Evolutionary conservation across 2,329 filamentous ascomycete genomes (phyloP).

Genomic region (Sporothrix dimorphospora): DNA sequence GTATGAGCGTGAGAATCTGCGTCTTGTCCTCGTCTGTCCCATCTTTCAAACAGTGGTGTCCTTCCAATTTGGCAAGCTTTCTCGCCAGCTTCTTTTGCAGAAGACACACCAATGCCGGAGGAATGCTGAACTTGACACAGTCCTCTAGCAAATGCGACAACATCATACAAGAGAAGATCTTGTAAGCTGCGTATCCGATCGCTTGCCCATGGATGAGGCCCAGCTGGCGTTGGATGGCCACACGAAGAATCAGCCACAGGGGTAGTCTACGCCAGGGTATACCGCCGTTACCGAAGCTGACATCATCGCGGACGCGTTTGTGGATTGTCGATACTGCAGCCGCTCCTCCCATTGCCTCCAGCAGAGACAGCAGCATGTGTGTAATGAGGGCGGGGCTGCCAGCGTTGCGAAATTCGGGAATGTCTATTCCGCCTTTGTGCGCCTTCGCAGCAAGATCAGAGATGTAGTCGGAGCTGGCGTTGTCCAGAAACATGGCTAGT

Average conservation of each 20-base stretch:
- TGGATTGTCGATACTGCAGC: conserved; percentile 45
- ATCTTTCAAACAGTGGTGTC: not conserved
- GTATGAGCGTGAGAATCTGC: conserved; percentile 14
- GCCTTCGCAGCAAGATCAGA: conserved; percentile 50
- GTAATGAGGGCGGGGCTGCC: conserved; percentile 60
- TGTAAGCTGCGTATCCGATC: conserved; percentile 56
- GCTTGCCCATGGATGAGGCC: conserved; percentile 45
- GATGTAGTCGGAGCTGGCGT: conserved; percentile 54
- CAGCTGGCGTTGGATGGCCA: conserved; percentile 58
- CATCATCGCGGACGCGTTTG: conserved; percentile 67
- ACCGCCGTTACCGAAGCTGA: conserved; percentile 51
- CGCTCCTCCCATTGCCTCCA: conserved; percentile 56
- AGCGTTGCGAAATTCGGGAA: conserved; percentile 62
- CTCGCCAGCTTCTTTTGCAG: conserved; percentile 56
- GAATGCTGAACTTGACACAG: conserved; percentile 30
- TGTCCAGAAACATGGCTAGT: conserved; percentile 58
- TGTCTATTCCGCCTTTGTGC: conserved; percentile 53
- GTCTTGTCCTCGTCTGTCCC: conserved; percentile 37
- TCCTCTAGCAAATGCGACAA: conserved; percentile 53
- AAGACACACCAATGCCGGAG: conserved; percentile 43
- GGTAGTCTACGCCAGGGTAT: conserved; percentile 66
- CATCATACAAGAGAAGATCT: conserved; percentile 57
- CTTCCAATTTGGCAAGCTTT: conserved; percentile 61
- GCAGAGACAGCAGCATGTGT: conserved; percentile 61
- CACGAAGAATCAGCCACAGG: conserved; percentile 64